These are phyloP conservation scores for Russula abietina DNA, from an alignment of 768 basidiomycete genomes.

Conservation along the genomic window DNA sequence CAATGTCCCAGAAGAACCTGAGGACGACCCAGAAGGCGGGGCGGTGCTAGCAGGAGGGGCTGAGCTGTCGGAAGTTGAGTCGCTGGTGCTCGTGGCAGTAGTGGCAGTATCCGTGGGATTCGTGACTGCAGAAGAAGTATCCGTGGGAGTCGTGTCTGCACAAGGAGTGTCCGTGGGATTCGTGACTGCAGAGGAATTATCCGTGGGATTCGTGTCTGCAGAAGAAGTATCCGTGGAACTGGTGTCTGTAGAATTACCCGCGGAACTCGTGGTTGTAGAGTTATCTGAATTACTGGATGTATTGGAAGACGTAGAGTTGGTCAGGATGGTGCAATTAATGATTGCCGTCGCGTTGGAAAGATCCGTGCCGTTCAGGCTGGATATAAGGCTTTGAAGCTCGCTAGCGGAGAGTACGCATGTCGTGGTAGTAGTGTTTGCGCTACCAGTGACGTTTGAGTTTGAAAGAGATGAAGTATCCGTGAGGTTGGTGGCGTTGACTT, in stretches of 20 bases:
- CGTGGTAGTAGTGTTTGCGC: background rate
- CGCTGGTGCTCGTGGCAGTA: background rate
- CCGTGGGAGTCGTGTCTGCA: too few species aligned
- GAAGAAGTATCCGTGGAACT: background rate
- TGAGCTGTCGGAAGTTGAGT: background rate
- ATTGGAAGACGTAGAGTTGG: constrained; percentile 11
- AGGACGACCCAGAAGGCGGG: background rate
- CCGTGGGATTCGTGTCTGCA: background rate
- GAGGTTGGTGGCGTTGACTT: background rate
- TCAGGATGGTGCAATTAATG: background rate
- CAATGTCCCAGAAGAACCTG: background rate
- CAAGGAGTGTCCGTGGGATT: too few species aligned
- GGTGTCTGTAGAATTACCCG: background rate
- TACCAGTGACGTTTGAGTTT: background rate
- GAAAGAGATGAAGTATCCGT: background rate
- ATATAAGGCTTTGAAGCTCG: background rate
- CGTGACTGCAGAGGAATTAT: background rate
- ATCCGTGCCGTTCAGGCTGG: background rate
- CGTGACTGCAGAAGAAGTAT: background rate
- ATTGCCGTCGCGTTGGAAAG: background rate
- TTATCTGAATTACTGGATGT: background rate
- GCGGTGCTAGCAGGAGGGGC: background rate
- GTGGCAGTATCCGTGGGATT: background rate
- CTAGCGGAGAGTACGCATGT: constrained; percentile 6
- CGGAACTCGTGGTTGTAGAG: background rate